Conservation (phyloP, 2,329 filamentous ascomycete species). For the Metarhizium album region DNA sequence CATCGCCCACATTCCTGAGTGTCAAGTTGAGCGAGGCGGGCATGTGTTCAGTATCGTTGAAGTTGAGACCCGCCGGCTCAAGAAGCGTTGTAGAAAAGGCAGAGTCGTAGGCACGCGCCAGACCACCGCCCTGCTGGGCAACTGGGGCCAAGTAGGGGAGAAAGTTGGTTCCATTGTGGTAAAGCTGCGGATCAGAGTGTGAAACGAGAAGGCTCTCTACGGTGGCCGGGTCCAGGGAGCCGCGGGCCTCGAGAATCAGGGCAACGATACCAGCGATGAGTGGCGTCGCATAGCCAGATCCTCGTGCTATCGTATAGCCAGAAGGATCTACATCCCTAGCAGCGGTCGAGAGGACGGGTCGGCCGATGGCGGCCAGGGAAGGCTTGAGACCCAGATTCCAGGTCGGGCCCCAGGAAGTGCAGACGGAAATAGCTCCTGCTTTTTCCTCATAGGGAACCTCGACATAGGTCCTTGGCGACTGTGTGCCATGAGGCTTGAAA, state of each 20-base stretch:
- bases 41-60: slow-evolving; percentile 41
- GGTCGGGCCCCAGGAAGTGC: slow-evolving; percentile 30
- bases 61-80: slow-evolving; percentile 40
- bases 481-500: too few species aligned
- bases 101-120: slow-evolving; percentile 40
- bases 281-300: too few species aligned
- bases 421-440: slow-evolving; percentile 12
- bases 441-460: too few species aligned
- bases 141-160: slow-evolving; percentile 34
- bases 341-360: slow-evolving; percentile 18
- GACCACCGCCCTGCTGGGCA: slow-evolving; percentile 39
- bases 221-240: slow-evolving; percentile 30
- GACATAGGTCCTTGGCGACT: too few species aligned
- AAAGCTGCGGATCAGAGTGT: slow-evolving; percentile 28
- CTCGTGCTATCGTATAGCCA: too few species aligned
- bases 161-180: slow-evolving; percentile 26
- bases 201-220: slow-evolving; percentile 33
- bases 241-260: slow-evolving; percentile 31
- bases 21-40: slow-evolving; percentile 31
- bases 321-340: too few species aligned
- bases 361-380: slow-evolving; percentile 27
- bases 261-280: slow-evolving; percentile 20
- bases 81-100: slow-evolving; percentile 40
- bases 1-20: slow-evolving; percentile 30
- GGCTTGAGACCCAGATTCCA: slow-evolving; percentile 30